These are phyloP conservation scores for Leccinum insolens DNA, from an alignment of 1,284 basidiomycete species.

Conservation along the genomic window DNA sequence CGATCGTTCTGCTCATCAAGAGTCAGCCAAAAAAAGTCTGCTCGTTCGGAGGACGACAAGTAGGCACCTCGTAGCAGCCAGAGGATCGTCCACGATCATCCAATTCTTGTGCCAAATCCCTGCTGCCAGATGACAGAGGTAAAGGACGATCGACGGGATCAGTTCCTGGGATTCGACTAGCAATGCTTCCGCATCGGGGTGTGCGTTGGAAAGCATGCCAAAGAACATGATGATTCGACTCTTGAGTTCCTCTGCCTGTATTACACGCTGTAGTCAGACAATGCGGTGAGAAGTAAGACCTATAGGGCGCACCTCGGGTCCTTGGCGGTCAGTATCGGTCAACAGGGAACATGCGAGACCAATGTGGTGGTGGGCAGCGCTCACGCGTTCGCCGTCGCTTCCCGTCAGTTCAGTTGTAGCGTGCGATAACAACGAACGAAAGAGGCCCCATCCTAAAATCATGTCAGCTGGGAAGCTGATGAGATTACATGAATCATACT, in stretches of 20 bases:
- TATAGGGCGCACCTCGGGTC: slow-evolving; percentile 43
- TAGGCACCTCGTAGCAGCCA: slow-evolving; percentile 41
- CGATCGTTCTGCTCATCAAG: slow-evolving; percentile 45
- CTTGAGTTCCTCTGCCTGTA: slow-evolving; percentile 46
- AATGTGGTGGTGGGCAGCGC: slow-evolving; percentile 46
- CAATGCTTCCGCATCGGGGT: slow-evolving; percentile 50
- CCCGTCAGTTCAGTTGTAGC: slow-evolving; percentile 20
- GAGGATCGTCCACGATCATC: slow-evolving; percentile 41
- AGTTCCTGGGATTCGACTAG: slow-evolving; percentile 56
- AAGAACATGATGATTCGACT: slow-evolving; percentile 57
- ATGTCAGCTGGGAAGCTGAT: slow-evolving; percentile 23
- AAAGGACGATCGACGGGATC: slow-evolving; percentile 63
- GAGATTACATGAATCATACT: slow-evolving; percentile 44
- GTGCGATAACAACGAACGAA: slow-evolving; percentile 41
- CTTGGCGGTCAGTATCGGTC: slow-evolving; percentile 44
- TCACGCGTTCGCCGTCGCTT: slow-evolving; percentile 20
- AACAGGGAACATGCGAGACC: slow-evolving; percentile 56
- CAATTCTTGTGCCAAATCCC: slow-evolving; percentile 70
- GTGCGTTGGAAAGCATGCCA: slow-evolving; percentile 53
- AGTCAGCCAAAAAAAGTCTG: slow-evolving; percentile 8
- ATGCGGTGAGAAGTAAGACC: not conserved
- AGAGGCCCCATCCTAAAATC: slow-evolving; percentile 41
- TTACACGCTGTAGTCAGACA: slow-evolving; percentile 7
- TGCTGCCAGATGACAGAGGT: slow-evolving; percentile 52
- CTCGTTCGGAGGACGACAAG: not conserved